Percentiles rank a stretch among this genome's conserved stretches.
phyloP scores from a whole-genome alignment of 164 flowering plant genomes.

The Tinospora cordifolia region DNA sequence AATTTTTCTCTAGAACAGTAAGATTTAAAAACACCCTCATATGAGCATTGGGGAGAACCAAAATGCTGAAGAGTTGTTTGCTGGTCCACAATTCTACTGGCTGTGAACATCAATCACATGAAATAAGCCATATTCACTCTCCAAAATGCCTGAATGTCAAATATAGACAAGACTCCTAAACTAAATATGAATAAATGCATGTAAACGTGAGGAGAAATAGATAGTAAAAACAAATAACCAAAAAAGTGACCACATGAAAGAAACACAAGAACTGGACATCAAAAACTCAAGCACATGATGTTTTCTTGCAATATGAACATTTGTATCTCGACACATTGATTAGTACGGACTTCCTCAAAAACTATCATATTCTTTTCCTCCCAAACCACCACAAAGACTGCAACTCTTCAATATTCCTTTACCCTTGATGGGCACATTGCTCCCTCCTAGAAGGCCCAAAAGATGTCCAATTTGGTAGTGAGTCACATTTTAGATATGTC shows the following conservation, averaged over 20 bases:
- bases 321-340: too few relatives aligned
- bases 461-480: too few relatives aligned
- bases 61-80: conserved; percentile 76
- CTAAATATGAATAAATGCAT: background rate
- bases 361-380: too few relatives aligned
- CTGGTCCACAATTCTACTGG: conserved; percentile 98
- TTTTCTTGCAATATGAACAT: too few relatives aligned
- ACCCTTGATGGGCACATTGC: too few relatives aligned
- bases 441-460: too few relatives aligned
- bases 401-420: too few relatives aligned
- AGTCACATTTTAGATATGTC: too few relatives aligned
- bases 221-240: background rate
- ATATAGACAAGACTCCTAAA: background rate
- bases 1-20: conserved; percentile 59
- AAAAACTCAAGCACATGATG: too few relatives aligned
- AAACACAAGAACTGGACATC: background rate
- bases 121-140: background rate
- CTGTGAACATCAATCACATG: conserved; percentile 34
- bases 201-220: background rate
- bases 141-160: conserved; percentile 8
- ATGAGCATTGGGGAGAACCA: conserved; percentile 69
- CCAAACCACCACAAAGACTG: too few relatives aligned
- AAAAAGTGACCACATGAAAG: background rate
- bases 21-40: conserved; percentile 78
- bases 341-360: too few relatives aligned